A percentile compares a stretch with the other conserved stretches of the same genome.
Evolutionary conservation across 2,329 filamentous ascomycete genomes (phyloP).

Genomic region (Sclerotinia glacialis): DNA sequence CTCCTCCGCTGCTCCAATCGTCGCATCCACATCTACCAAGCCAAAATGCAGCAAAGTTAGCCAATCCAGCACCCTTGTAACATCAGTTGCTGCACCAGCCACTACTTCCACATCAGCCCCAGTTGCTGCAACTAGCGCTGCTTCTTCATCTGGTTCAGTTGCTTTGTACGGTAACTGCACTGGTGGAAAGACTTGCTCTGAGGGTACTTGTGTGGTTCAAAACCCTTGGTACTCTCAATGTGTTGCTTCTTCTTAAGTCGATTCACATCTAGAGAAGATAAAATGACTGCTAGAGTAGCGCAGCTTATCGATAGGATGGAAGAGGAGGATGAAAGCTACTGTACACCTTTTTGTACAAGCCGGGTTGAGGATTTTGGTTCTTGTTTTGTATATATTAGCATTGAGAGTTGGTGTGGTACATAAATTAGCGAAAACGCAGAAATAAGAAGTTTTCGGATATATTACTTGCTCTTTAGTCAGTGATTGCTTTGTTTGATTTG

Average conservation of each 20-base stretch:
- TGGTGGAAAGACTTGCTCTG: constrained; percentile 9
- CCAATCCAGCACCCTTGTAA: neutral
- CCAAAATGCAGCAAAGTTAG: neutral
- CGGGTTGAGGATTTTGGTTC: neutral
- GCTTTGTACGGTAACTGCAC: constrained; percentile 4
- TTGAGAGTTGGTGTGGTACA: neutral
- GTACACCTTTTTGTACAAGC: neutral
- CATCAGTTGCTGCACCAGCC: neutral
- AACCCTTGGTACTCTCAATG: neutral
- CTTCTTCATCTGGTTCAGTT: constrained; percentile 6
- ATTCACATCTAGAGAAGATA: neutral
- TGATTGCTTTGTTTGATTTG: too few relatives aligned
- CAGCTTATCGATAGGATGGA: neutral
- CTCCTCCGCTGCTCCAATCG: neutral
- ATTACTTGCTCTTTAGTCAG: too few relatives aligned
- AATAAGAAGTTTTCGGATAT: too few relatives aligned
- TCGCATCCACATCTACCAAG: constrained; percentile 4
- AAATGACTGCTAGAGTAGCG: too few relatives aligned
- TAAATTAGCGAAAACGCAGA: neutral
- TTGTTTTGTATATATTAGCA: constrained; percentile 8
- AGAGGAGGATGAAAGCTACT: neutral
- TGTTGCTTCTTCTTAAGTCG: constrained; percentile 3
- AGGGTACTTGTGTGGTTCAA: constrained; percentile 3
- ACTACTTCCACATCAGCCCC: neutral
- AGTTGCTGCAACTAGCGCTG: neutral